Evolutionary conservation across 2,329 filamentous ascomycete genomes (phyloP).

Genomic region (Paraconiothyrium brasiliense): DNA sequence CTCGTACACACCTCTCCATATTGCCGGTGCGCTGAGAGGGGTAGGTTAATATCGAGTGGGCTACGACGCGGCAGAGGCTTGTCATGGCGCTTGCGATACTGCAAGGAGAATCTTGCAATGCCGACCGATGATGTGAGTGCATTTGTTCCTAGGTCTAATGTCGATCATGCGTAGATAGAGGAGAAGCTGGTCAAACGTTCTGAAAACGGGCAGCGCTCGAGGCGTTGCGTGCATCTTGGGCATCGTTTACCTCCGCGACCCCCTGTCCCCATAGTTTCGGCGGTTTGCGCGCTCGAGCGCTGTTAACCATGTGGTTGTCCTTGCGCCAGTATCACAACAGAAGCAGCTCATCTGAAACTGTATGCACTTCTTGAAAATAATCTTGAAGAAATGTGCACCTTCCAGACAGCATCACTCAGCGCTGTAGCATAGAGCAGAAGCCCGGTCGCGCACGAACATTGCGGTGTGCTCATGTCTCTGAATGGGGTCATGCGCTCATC

Average conservation of each 20-base stretch:
- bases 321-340: background rate
- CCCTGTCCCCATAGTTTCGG: background rate
- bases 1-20: conserved; percentile 20
- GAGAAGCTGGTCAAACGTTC: conserved; percentile 10
- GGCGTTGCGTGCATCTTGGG: background rate
- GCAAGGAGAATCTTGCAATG: conserved; percentile 16
- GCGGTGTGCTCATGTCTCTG: conserved; percentile 9
- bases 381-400: background rate
- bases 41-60: conserved; percentile 17
- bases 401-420: background rate
- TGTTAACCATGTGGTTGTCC: background rate
- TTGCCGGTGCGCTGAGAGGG: conserved; percentile 19
- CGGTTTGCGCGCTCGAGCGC: background rate
- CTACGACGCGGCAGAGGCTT: conserved; percentile 18
- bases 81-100: conserved; percentile 26
- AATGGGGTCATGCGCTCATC: background rate
- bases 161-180: conserved; percentile 7
- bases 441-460: conserved; percentile 2
- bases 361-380: background rate
- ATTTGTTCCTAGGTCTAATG: conserved; percentile 1
- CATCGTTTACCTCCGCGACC: background rate
- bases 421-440: background rate
- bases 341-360: background rate
- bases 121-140: conserved; percentile 17
- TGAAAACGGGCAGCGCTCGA: conserved; percentile 2